Conservation (phyloP, 2,329 filamentous ascomycete genomes). For the Trichoderma asperellum region DNA sequence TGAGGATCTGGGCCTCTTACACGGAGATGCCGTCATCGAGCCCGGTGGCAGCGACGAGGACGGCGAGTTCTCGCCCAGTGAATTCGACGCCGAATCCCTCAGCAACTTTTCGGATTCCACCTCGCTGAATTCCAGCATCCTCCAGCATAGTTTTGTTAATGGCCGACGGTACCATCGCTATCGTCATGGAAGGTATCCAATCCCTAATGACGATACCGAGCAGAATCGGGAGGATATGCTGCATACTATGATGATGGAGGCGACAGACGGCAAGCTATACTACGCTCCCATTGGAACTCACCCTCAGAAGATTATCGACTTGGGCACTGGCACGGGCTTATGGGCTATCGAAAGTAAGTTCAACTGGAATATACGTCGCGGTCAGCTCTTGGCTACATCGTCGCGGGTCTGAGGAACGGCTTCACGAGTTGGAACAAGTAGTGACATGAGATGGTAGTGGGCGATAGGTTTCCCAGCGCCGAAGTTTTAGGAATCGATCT, state of each 20-base stretch:
- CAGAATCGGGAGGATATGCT: constrained; percentile 52
- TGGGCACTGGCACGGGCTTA: constrained; percentile 54
- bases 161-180: constrained; percentile 50
- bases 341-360: constrained; percentile 50
- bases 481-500: constrained; percentile 46
- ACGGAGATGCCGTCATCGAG: constrained; percentile 39
- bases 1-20: constrained; percentile 36
- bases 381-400: not conserved
- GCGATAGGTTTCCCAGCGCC: constrained; percentile 43
- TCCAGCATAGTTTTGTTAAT: constrained; percentile 23
- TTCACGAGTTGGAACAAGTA: not conserved
- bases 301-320: constrained; percentile 51
- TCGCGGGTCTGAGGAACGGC: not conserved
- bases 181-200: constrained; percentile 48
- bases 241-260: constrained; percentile 51
- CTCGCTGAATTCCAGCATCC: constrained; percentile 22
- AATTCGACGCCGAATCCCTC: constrained; percentile 24
- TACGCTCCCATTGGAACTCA: constrained; percentile 45
- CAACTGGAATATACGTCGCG: not conserved
- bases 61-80: constrained; percentile 41
- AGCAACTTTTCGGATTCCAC: constrained; percentile 20
- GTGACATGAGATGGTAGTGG: constrained; percentile 31
- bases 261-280: constrained; percentile 47
- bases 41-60: constrained; percentile 42
- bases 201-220: constrained; percentile 52